These are phyloP conservation scores for Luffa aegyptiaca DNA, from an alignment of 306 rosid species.

Conservation along the genomic window DNA sequence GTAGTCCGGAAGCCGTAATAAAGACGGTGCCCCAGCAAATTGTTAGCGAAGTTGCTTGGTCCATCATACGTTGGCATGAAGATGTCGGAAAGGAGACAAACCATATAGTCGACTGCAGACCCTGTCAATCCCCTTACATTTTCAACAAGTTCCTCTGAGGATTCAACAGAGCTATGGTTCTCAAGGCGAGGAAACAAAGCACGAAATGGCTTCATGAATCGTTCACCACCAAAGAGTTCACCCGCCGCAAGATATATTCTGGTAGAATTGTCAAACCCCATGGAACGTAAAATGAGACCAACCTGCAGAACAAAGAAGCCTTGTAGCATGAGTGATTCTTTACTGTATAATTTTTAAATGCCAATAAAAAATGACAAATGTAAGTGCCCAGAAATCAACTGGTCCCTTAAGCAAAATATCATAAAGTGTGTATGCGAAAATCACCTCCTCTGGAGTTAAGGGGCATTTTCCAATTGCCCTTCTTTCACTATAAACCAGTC, in stretches of 20 bases:
- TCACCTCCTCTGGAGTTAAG: slow-evolving; percentile 97
- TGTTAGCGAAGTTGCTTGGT: slow-evolving; percentile 99
- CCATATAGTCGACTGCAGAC: slow-evolving; percentile 99
- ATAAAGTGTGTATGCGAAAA: slow-evolving; percentile 7
- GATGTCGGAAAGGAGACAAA: slow-evolving; percentile 94
- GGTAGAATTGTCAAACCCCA: slow-evolving; percentile 49
- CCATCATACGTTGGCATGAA: slow-evolving; percentile 99
- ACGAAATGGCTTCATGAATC: slow-evolving; percentile 80
- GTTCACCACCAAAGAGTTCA: slow-evolving; percentile 84
- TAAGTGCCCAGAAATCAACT: neutral
- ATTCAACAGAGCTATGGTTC: slow-evolving; percentile 74
- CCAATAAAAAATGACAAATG: neutral
- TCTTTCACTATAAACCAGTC: slow-evolving; percentile 66
- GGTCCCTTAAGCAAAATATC: neutral
- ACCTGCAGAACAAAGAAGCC: slow-evolving; percentile 33
- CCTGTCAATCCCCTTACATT: slow-evolving; percentile 80
- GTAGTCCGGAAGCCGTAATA: slow-evolving; percentile 92
- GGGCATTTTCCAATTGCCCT: slow-evolving; percentile 99
- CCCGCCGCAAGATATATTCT: slow-evolving; percentile 64
- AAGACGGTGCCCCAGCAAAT: slow-evolving; percentile 95
- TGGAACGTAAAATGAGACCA: slow-evolving; percentile 66
- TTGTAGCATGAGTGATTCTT: neutral
- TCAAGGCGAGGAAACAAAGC: slow-evolving; percentile 68
- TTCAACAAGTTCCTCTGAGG: slow-evolving; percentile 62
- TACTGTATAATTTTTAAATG: neutral